Conservation (phyloP, 1,284 basidiomycete species). For the Cryptococcus wingfieldii region DNA sequence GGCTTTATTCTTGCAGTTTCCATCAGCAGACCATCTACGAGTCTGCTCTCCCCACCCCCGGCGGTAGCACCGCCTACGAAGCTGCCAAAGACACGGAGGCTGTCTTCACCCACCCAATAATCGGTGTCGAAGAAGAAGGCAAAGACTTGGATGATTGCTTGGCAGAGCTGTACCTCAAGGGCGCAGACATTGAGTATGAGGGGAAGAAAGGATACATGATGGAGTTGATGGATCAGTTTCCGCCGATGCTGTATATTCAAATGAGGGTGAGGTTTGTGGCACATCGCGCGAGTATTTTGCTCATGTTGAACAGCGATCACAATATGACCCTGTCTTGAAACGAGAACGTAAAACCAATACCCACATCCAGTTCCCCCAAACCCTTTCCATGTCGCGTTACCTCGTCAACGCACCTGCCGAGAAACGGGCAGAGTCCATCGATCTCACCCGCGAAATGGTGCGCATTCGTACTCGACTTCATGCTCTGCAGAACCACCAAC, state of each 20-base stretch:
- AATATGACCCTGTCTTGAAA: constrained; percentile 67
- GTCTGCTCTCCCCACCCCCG: constrained; percentile 28
- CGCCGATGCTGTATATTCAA: constrained; percentile 90
- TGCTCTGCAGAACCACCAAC: constrained; percentile 62
- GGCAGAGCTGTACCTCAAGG: constrained; percentile 76
- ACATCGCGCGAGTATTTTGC: background rate
- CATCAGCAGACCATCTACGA: constrained; percentile 65
- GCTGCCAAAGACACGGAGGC: constrained; percentile 66
- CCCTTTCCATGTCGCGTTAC: constrained; percentile 87
- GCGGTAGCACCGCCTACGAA: constrained; percentile 49
- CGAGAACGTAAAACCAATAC: constrained; percentile 94
- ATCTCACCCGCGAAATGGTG: constrained; percentile 64
- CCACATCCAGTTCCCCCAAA: constrained; percentile 84
- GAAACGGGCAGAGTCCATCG: constrained; percentile 66
- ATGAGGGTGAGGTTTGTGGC: constrained; percentile 62
- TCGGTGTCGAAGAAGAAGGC: constrained; percentile 81
- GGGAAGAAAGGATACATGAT: constrained; percentile 82
- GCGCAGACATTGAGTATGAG: constrained; percentile 79
- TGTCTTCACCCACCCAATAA: constrained; percentile 86
- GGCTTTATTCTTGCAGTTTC: constrained; percentile 82
- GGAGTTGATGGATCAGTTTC: constrained; percentile 78
- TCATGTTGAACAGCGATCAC: constrained; percentile 65
- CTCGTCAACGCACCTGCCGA: constrained; percentile 66
- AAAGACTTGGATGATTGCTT: constrained; percentile 89
- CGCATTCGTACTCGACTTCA: constrained; percentile 62